Base-by-base conservation (phyloP, 2,329 filamentous ascomycete species). In the Pseudocercospora musae region DNA sequence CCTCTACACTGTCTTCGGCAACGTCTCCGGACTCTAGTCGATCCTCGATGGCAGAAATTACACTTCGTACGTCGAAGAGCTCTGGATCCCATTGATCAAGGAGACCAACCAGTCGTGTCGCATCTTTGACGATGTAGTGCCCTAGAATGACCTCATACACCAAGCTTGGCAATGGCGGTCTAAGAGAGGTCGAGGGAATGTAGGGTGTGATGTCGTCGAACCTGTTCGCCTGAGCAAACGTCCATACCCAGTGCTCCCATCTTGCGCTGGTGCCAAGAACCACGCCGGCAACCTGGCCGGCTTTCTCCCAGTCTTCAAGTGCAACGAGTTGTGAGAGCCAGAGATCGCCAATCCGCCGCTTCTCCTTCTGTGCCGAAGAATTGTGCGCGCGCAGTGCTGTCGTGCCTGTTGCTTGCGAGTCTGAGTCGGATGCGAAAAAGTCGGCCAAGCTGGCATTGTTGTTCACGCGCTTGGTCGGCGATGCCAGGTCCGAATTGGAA, bases 241-340 rank as follows among this genome's bases (percentile, higher is more conserved):
- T 89, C 86, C 90, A 96, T 4, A 96, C 89, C 92, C 94, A 98
- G 71, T 96, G 91, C 78, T 98, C 93, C 95, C 95, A 99, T 69
- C 89, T 82, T 53, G 89, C 83, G 0, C 92, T 87, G 0, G 89
- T 91, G 48, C 87, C 87, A 0, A 99, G 81, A 0, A 97, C 93
- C 71, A 89, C 92, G 13, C 89, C 90, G 62, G 92, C 94, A 3
- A 96, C 82, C 70, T 89, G 83, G 0, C 92, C 94, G 5, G 95
- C 95, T 61, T 84, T 81, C 8, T 75, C 74, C 95, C 95, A 99
- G 64, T 94, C 83, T 8, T 86, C 83, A 0, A 85, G 82, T 37
- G 88, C 85, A 33, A 96, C 85, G 33, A 98, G 83, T 70, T 96
- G 91, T 64, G 93, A 88, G 33, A 99, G 83, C 95, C 95, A 99